Base-by-base conservation (phyloP, 352 stramenopile genomes). In the Phytophthora quininea region DNA sequence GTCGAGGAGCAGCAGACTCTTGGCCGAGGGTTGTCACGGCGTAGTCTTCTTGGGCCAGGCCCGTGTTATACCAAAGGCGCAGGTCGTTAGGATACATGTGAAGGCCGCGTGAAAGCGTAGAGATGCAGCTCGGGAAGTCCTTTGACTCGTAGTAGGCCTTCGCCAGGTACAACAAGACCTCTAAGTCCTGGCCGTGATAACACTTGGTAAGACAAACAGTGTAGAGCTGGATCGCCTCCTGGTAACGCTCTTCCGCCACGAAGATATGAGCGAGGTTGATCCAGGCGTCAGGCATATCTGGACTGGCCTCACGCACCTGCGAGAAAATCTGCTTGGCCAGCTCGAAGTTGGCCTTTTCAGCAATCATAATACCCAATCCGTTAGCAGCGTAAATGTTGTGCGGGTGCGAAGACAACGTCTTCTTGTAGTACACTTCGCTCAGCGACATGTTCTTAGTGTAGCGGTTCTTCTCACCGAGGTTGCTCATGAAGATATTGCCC, bases 401-500 rank as follows among this genome's bases (percentile, higher is more conserved):
- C 11, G 92, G 89, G 63, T 98, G 93, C 24, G 93, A 97, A 46
- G 87, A 73, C 29, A 98, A 76, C 27, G 98, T 98, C 71, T 98
- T 93, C 71, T 98, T 97, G 87, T 99, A 99, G 73, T 98, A 99
- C 29, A 97, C 94, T 66, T 97, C 94, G 51, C 83, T 93, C 45
- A 96, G 90, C 57, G 92, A 90, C 74, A 99, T 95, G 81, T 99
- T 97, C 76, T 98, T 98, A 27, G 89, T 93, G 83, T 99, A 99
- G 6, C 96, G 92, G 50, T 96, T 92, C 50, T 97, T 97, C 43
- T 97, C 94, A 32, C 97, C 92, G 7, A 99, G 79, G 73, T 98
- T 99, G 72, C 91, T 97, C 88, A 99, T 99, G 73, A 98, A 99
- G 61, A 99, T 98, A 62, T 99, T 99, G 48, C 96, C 97, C 79